Percentiles rank a stretch among this genome's conserved stretches.
phyloP scores from a whole-genome alignment of 352 stramenopile genomes.

The Phytophthora sojae region DNA sequence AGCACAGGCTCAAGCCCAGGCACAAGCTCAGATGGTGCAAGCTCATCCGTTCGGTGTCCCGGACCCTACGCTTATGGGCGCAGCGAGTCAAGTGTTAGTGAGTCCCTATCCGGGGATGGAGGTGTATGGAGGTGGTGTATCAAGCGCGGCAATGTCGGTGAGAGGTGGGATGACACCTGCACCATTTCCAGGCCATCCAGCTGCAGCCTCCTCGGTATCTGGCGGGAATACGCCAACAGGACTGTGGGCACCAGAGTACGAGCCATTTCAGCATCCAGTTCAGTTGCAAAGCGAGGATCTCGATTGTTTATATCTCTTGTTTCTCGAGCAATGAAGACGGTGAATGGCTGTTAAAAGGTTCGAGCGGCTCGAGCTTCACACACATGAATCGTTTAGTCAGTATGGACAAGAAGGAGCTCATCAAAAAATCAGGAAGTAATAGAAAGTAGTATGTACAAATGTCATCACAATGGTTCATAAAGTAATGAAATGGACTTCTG shows the following conservation, averaged over 20 bases:
- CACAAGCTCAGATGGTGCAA: conserved; percentile 28
- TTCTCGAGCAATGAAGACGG: conserved; percentile 29
- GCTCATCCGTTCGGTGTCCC: conserved; percentile 3
- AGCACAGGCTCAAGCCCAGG: conserved; percentile 22
- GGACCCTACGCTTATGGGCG: conserved; percentile 5
- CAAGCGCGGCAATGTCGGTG: not conserved
- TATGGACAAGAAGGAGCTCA: too few relatives aligned
- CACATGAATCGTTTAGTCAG: too few relatives aligned
- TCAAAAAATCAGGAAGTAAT: not conserved
- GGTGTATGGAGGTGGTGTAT: conserved; percentile 4
- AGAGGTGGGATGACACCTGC: conserved; percentile 7
- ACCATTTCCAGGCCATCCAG: conserved; percentile 7
- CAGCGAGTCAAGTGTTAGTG: conserved; percentile 14
- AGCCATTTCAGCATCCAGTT: conserved; percentile 50
- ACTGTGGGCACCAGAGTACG: conserved; percentile 33
- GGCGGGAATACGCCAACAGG: not conserved
- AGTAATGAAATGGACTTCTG: too few relatives aligned
- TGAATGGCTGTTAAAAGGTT: not conserved
- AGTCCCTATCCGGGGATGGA: conserved; percentile 28
- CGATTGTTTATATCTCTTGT: conserved; percentile 41
- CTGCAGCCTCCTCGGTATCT: not conserved
- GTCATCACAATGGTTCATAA: too few relatives aligned
- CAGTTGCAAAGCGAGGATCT: conserved; percentile 47
- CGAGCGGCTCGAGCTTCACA: too few relatives aligned
- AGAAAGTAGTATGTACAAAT: not conserved